These are phyloP conservation scores for Dissophora ornata DNA, from an alignment of 192 early-diverging fungal genomes.

Conservation along the genomic window DNA sequence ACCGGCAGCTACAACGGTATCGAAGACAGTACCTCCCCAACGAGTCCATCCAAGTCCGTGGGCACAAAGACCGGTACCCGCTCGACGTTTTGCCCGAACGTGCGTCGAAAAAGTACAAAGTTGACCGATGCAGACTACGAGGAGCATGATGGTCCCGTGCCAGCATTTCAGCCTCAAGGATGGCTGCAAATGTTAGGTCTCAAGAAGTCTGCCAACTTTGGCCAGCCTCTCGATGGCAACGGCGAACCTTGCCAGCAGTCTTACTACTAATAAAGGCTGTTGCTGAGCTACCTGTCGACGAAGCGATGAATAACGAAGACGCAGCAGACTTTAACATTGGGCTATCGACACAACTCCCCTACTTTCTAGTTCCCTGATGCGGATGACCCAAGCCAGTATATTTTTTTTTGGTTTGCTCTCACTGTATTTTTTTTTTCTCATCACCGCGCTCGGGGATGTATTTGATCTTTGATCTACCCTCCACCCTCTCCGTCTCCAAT, in stretches of 20 bases:
- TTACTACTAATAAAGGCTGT: too few relatives aligned
- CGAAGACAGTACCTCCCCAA: constrained; percentile 15
- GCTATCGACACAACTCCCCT: too few relatives aligned
- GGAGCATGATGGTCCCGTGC: constrained; percentile 12
- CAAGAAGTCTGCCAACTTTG: constrained; percentile 33
- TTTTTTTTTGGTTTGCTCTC: too few relatives aligned
- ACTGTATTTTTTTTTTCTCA: too few relatives aligned
- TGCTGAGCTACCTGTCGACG: too few relatives aligned
- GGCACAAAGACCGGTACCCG: constrained; percentile 47
- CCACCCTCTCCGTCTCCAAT: too few relatives aligned
- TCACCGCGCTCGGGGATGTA: too few relatives aligned
- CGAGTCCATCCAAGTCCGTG: constrained; percentile 20
- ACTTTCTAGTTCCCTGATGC: too few relatives aligned
- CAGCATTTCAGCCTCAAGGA: constrained; percentile 16
- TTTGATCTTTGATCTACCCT: too few relatives aligned
- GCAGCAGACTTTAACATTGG: too few relatives aligned
- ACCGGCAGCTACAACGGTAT: background rate
- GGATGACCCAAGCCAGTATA: too few relatives aligned
- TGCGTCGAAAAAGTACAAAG: constrained; percentile 18
- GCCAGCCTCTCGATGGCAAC: background rate
- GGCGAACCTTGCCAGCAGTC: constrained; percentile 21
- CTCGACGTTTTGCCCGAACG: constrained; percentile 44
- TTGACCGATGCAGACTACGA: constrained; percentile 26
- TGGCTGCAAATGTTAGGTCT: constrained; percentile 28
- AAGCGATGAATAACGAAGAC: too few relatives aligned